These are phyloP conservation scores for Heliamphora pulchella DNA, from an alignment of 179 eudicot genomes.

Conservation along the genomic window DNA sequence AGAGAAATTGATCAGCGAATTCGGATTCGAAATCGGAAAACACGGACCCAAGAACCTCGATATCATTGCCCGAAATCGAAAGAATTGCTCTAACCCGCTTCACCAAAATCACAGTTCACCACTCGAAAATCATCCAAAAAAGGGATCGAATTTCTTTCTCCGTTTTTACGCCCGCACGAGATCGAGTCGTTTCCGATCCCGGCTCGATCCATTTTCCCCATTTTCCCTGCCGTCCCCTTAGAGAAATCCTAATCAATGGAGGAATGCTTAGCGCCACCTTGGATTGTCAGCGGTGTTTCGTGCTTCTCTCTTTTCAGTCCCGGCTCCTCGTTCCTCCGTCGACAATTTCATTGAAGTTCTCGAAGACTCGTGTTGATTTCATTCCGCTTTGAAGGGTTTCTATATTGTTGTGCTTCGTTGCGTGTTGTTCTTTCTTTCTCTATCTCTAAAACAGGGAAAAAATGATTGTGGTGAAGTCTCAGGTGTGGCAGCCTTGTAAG, in stretches of 20 bases:
- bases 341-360: not conserved
- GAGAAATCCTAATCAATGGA: not conserved
- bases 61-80: not conserved
- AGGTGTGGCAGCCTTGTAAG: conserved; percentile 24
- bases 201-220: not conserved
- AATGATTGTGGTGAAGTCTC: conserved; percentile 21
- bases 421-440: not conserved
- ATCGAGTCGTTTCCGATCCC: not conserved
- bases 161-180: not conserved
- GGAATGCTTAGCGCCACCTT: not conserved
- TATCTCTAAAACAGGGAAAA: not conserved
- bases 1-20: not conserved
- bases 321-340: not conserved
- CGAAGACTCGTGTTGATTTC: not conserved
- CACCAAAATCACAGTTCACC: not conserved
- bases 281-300: not conserved
- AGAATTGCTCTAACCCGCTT: not conserved
- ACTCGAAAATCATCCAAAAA: not conserved
- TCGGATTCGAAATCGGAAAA: not conserved
- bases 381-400: not conserved
- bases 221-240: not conserved
- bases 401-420: not conserved
- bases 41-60: not conserved
- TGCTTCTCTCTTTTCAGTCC: not conserved
- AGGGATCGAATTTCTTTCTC: not conserved